A percentile compares a stretch with the other conserved stretches of the same genome.
phyloP scores from a whole-genome alignment of 129 eudicot genomes.

The Saussurea involucrata region DNA sequence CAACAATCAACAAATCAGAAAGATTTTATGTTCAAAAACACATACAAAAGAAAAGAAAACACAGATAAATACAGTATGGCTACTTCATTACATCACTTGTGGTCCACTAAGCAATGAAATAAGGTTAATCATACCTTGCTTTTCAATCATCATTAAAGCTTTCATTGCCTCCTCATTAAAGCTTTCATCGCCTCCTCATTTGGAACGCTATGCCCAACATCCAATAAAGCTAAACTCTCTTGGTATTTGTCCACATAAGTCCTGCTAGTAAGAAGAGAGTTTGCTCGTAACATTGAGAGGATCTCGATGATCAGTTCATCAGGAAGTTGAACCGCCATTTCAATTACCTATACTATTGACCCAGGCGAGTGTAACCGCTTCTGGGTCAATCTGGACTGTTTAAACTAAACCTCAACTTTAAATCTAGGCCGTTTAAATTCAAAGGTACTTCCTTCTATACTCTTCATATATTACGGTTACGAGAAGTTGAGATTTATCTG shows the following conservation, averaged over 20 bases:
- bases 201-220: not conserved
- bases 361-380: too few relatives aligned
- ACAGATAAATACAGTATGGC: not conserved
- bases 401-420: too few relatives aligned
- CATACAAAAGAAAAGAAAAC: not conserved
- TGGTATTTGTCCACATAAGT: not conserved
- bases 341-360: too few relatives aligned
- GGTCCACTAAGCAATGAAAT: not conserved
- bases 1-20: too few relatives aligned
- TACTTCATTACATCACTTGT: not conserved
- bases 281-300: not conserved
- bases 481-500: too few relatives aligned
- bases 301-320: not conserved
- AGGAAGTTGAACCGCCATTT: not conserved
- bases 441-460: too few relatives aligned
- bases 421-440: too few relatives aligned
- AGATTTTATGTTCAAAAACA: too few relatives aligned
- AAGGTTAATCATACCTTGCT: not conserved
- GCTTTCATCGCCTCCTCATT: not conserved
- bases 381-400: too few relatives aligned
- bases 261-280: not conserved
- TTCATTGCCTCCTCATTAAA: too few relatives aligned
- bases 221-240: not conserved
- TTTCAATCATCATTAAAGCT: not conserved
- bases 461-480: too few relatives aligned